Evolutionary conservation across 2,329 filamentous ascomycete genomes (phyloP), one percentile per base, ranked within the genome.

Genomic region (Ophiostoma sp.): DNA sequence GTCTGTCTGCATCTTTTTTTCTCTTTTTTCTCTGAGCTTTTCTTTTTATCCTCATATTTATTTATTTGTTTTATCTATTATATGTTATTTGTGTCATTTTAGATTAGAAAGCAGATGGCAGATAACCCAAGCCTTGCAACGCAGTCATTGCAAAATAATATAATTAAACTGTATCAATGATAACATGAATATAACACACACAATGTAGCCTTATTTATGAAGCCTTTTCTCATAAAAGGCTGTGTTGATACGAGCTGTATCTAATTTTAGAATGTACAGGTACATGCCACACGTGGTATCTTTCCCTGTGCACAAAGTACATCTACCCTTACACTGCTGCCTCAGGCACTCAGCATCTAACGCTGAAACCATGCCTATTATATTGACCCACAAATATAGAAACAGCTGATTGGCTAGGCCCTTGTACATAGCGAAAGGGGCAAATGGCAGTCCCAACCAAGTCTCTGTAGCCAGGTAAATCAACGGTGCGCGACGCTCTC

Each of bases 321-420:
- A 38, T 38, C 6, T 67, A 66, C 65, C 5, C 11, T 3, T 2
- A 3, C 1, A 0, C 7, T 68, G 1, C 3, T 68, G 64, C 67
- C 64, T 68, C 41, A 67, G 49, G 60, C 67, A 65, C 27, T 2
- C 11, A n/a, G n/a, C 5, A 1, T 27, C 11, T 7, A 6, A 16
- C 27, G 36, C 41, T 69, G 64, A 55, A 64, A 64, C 55, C 18
- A 16, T 4, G 27, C 49, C 6, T 38, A 7, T 8, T 6, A 4
- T 27, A 8, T 14, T 11, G 45, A 64, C 68, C 66, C 69, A 68
- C 69, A 68, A 69, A 68, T 68, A 47, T 64, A 64, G 49, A 42
- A 45, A 47, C 8, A 41, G 45, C 68, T 68, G 16, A 69, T 68
- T 69, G 69, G 67, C 4, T n/a, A 12, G 49, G 27, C 12, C 18